A percentile compares a stretch with the other conserved stretches of the same genome.
Evolutionary conservation across 2,329 filamentous ascomycete species (phyloP).

Genomic region (Stemphylium lycopersici): DNA sequence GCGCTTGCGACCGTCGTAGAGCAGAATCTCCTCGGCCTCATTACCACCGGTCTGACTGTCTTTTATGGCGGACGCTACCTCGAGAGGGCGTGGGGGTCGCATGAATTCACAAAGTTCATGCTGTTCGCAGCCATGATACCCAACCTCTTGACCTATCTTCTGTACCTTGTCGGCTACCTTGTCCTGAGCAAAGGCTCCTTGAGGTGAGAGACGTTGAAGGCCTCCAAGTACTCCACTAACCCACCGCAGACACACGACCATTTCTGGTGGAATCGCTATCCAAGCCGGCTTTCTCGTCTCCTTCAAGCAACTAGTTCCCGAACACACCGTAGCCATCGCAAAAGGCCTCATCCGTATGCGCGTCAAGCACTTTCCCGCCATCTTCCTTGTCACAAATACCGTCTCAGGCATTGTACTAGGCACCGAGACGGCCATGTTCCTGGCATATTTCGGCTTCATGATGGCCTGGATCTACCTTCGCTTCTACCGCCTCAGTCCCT

Average conservation of each 20-base stretch:
- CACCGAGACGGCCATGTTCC: conserved; percentile 77
- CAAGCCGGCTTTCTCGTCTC: conserved; percentile 95
- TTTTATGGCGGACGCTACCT: conserved; percentile 95
- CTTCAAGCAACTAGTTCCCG: conserved; percentile 96
- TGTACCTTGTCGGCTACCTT: conserved; percentile 76
- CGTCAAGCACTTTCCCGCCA: conserved; percentile 80
- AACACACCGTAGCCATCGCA: conserved; percentile 95
- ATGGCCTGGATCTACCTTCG: conserved; percentile 94
- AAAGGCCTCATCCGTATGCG: conserved; percentile 86
- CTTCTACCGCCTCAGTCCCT: conserved; percentile 82
- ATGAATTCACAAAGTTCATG: conserved; percentile 90
- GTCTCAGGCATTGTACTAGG: conserved; percentile 68
- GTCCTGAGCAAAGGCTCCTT: conserved; percentile 70
- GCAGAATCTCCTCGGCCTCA: conserved; percentile 86
- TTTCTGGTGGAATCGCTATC: conserved; percentile 86
- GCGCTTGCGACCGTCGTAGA: conserved; percentile 86
- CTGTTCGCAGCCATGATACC: conserved; percentile 78
- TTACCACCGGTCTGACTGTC: conserved; percentile 76
- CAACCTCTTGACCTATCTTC: conserved; percentile 74
- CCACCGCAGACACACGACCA: conserved; percentile 69
- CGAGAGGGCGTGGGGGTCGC: conserved; percentile 92
- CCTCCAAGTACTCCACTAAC: conserved; percentile 18
- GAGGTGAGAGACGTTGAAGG: conserved; percentile 62
- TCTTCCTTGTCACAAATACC: conserved; percentile 74
- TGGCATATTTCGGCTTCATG: conserved; percentile 81